These are phyloP conservation scores for Hygrocybe coccinea DNA, from an alignment of 768 basidiomycete species.

Conservation along the genomic window DNA sequence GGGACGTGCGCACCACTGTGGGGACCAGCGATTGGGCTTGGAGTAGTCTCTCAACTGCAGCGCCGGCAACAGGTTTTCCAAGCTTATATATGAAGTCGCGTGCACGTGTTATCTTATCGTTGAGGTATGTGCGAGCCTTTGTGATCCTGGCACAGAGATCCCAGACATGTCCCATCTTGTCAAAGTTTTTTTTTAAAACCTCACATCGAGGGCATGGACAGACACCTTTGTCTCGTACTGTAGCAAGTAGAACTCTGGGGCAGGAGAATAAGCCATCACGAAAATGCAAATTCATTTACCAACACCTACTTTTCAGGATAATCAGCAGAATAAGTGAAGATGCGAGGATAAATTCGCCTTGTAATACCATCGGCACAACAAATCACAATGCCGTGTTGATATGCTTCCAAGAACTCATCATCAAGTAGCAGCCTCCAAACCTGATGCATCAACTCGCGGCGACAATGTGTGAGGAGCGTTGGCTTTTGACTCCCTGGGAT, in stretches of 20 bases:
- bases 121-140: background rate
- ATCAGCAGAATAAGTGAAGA: constrained; percentile 28
- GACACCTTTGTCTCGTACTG: constrained; percentile 14
- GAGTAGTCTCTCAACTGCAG: background rate
- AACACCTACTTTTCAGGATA: constrained; percentile 30
- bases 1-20: background rate
- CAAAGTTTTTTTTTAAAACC: background rate
- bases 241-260: constrained; percentile 19
- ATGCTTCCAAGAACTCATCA: constrained; percentile 23
- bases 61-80: background rate
- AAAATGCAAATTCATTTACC: background rate
- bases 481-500: background rate
- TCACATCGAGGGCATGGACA: constrained; percentile 22
- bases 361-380: constrained; percentile 23
- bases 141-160: constrained; percentile 2
- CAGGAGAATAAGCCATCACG: constrained; percentile 5
- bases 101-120: background rate
- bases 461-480: constrained; percentile 22
- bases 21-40: constrained; percentile 5
- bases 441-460: constrained; percentile 25
- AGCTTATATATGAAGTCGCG: background rate
- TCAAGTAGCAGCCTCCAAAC: constrained; percentile 22
- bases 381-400: constrained; percentile 22
- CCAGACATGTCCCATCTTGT: background rate
- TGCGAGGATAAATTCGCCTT: constrained; percentile 21